Conservation (phyloP, 2,329 filamentous ascomycete genomes). For the Sclerotinia trifoliorum region DNA sequence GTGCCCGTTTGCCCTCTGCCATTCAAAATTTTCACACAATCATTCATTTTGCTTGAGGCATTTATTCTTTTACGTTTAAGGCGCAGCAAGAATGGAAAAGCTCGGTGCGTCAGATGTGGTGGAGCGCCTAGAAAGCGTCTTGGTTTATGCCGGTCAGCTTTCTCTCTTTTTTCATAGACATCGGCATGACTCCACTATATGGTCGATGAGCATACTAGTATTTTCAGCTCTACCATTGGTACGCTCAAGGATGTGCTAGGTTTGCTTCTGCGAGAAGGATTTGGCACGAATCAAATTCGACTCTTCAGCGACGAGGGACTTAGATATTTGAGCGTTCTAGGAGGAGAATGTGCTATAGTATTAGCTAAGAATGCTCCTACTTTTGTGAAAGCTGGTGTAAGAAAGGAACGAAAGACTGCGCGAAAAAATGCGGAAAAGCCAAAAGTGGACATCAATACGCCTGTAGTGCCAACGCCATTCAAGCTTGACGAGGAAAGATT, state of each 20-base stretch:
- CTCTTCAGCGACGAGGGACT: conserved; percentile 32
- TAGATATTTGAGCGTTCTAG: conserved; percentile 30
- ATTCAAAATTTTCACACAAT: neutral
- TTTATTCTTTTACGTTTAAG: neutral
- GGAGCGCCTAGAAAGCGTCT: conserved; percentile 21
- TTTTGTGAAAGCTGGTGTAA: conserved; percentile 24
- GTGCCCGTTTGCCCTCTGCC: neutral
- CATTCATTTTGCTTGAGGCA: neutral
- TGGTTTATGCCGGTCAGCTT: conserved; percentile 29
- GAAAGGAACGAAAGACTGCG: conserved; percentile 24
- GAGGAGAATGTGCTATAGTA: conserved; percentile 28
- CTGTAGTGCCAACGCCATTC: conserved; percentile 15
- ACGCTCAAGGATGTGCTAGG: conserved; percentile 30
- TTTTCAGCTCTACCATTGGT: conserved; percentile 28
- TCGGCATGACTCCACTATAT: conserved; percentile 10
- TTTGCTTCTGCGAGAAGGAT: conserved; percentile 25
- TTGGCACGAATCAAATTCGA: conserved; percentile 15
- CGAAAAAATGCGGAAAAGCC: conserved; percentile 22
- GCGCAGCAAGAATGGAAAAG: conserved; percentile 25
- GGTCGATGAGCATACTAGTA: conserved; percentile 28
- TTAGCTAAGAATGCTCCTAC: conserved; percentile 26
- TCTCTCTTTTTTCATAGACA: conserved; percentile 29
- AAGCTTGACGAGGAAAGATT: conserved; percentile 29
- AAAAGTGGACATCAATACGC: conserved; percentile 9
- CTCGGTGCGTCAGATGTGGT: conserved; percentile 14